Conservation (phyloP, 495 filamentous ascomycete genomes). For the Lentithecium fluviatile region DNA sequence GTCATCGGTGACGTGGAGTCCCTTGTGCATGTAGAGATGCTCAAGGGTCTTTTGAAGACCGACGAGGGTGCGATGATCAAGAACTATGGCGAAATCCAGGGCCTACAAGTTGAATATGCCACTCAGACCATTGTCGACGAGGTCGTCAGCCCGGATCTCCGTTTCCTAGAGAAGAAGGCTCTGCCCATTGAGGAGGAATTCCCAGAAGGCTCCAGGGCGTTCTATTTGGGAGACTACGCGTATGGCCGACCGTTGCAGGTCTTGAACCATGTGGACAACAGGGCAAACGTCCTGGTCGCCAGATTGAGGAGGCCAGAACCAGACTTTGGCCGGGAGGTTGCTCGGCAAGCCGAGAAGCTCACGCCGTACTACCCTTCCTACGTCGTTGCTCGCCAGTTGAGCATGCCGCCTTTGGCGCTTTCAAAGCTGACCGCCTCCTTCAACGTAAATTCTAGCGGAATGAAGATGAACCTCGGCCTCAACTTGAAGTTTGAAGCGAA, state of each 20-base stretch:
- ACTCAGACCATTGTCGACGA: constrained; percentile 86
- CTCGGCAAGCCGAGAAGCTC: constrained; percentile 59
- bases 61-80: constrained; percentile 90
- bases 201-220: constrained; percentile 72
- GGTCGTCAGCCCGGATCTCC: constrained; percentile 85
- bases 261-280: constrained; percentile 67
- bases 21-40: constrained; percentile 84
- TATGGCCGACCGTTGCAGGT: constrained; percentile 89
- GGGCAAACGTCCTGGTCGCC: constrained; percentile 73
- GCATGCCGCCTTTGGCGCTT: constrained; percentile 79
- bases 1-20: constrained; percentile 84
- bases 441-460: constrained; percentile 72
- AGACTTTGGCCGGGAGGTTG: constrained; percentile 77
- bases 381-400: constrained; percentile 75
- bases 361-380: constrained; percentile 83
- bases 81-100: constrained; percentile 85
- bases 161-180: constrained; percentile 86
- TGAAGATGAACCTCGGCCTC: constrained; percentile 82
- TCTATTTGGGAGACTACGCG: constrained; percentile 95
- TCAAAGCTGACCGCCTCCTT: constrained; percentile 96
- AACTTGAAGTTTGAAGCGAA: constrained; percentile 96
- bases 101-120: constrained; percentile 88
- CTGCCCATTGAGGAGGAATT: constrained; percentile 90
- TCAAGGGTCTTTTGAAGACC: constrained; percentile 86
- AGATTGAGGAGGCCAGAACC: constrained; percentile 66